Evolutionary conservation across 2,329 filamentous ascomycete species (phyloP), one percentile per base, ranked within the genome.

Genomic region (Penicillium oxalicum): DNA sequence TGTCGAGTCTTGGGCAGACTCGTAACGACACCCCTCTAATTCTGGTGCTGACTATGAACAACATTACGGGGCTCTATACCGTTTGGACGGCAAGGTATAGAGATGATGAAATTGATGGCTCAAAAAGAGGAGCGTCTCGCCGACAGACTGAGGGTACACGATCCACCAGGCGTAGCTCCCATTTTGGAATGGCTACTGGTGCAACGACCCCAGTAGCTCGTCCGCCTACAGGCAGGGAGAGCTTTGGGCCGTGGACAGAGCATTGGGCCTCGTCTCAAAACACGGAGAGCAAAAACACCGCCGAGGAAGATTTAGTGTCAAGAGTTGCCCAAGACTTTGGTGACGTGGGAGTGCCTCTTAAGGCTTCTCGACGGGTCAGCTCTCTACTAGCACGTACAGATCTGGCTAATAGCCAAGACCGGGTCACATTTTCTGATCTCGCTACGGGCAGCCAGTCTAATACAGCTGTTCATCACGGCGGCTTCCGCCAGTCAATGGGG

Each of bases 351-450:
- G 75, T 78, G 40, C 76, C 78, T 13, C 69, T 70, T n/a, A 78
- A 78, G 54, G 77, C 81, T 38, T 82, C 80, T n/a, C 82, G 93
- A 38, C 82, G 93, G 44, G 86, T 97, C 26, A 98, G 93, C 72
- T 97, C 91, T 12, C 80, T 95, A 70, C 76, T 96, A 45, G 91
- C 91, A 12, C 80, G 91, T 60, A 87, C 88, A 29, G 91, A 96
- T 64, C 74, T 96, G 18, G 91, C 88, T 0, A 85, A 88, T 8
- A 93, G 86, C 12, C 87, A 91, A 56, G 90, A 95, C 58, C 80
- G 87, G 60, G 78, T 84, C 1, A 79, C 84, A n/a, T 94, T 95
- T 63, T 79, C 83, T 27, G 90, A 95, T 42, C 80, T 84, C 51
- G 77, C 80, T 12, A 74, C 74, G 46, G 74, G 70, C 58, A 71